These are phyloP conservation scores for Hylodesmum podocarpum DNA, from an alignment of 306 rosid species.

Conservation along the genomic window DNA sequence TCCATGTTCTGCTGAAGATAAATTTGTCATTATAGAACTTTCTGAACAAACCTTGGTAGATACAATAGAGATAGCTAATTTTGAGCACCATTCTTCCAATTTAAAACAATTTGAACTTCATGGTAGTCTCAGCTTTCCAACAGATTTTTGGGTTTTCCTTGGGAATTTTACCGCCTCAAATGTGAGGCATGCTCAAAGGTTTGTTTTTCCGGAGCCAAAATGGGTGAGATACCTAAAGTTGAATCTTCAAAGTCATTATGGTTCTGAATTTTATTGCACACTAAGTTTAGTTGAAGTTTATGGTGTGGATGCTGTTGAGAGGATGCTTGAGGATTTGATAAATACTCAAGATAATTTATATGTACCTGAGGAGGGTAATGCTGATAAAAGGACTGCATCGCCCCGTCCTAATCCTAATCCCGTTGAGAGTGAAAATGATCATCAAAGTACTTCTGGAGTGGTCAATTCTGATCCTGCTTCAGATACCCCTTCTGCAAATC, in stretches of 20 bases:
- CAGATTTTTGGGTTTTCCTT: conserved; percentile 77
- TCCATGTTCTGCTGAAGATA: conserved; percentile 90
- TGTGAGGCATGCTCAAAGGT: conserved; percentile 74
- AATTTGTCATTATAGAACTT: conserved; percentile 81
- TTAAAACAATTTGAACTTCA: conserved; percentile 74
- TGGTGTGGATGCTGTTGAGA: conserved; percentile 96
- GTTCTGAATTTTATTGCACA: conserved; percentile 96
- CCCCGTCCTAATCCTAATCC: conserved; percentile 48
- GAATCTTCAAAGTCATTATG: conserved; percentile 78
- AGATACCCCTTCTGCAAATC: conserved; percentile 45
- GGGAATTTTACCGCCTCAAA: conserved; percentile 86
- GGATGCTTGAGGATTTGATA: conserved; percentile 93
- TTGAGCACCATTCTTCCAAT: conserved; percentile 95
- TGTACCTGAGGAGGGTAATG: conserved; percentile 49
- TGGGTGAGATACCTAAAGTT: conserved; percentile 97
- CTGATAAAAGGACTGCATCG: conserved; percentile 45
- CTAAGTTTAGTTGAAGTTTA: conserved; percentile 71
- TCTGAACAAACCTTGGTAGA: conserved; percentile 96
- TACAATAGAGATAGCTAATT: conserved; percentile 81
- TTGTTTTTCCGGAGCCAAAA: conserved; percentile 78
- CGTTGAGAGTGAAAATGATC: conserved; percentile 43
- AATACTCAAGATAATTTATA: conserved; percentile 48
- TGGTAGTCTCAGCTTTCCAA: conserved; percentile 85
- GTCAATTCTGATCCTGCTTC: conserved; percentile 37
- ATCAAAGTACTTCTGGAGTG: conserved; percentile 34